Base-by-base conservation (phyloP, 2,329 filamentous ascomycete species). In the Neoascochyta sp. region DNA sequence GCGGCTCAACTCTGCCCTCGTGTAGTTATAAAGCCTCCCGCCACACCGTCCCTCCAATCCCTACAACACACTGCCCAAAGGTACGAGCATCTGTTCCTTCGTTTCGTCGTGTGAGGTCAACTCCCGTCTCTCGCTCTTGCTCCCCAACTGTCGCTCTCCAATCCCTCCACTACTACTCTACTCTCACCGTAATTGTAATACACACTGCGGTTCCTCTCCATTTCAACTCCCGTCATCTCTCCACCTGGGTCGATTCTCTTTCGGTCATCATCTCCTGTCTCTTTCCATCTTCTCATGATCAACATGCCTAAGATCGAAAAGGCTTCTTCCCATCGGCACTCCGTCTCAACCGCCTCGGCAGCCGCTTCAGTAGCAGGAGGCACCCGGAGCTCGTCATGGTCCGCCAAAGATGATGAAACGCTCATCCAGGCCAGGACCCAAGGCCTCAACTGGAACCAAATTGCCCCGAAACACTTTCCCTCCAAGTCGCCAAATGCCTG, bases 401-500 rank as follows among this genome's bases (percentile, higher is more conserved):
- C 76, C 17, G 68, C 75, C 2, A 71, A 78, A 26, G 86, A 92
- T 47, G 87, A 94, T 61, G 74, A 83, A 49, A 77, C 77, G 20
- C 75, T 94, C 23, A 70, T 90, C 41, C 66, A 70, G 23, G 84
- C 86, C 10, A 77, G 87, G 30, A 76, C 81, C 26, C 77, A 81
- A 51, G 83, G 84, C 14, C 74, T 88, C 58, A 90, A 89, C 64
- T 94, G 87, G 87, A 75, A 77, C 31, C 81, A 86, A 50, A 92
- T 93, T 55, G 81, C 87, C 50, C 71, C 73, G 39, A 76, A 74
- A 40, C 78, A 86, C 64, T 94, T 94, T 59, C 83, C 81, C 1
- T 72, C 66, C 58, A 94, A 94, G 69, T 74, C 73, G 9, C 65
- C 82, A 36, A 92, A 92, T 59, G 88, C 88, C 11, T 94, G 87